These are phyloP conservation scores for Zymoseptoria crescenta DNA, from an alignment of 2,329 filamentous ascomycete genomes.

Conservation along the genomic window DNA sequence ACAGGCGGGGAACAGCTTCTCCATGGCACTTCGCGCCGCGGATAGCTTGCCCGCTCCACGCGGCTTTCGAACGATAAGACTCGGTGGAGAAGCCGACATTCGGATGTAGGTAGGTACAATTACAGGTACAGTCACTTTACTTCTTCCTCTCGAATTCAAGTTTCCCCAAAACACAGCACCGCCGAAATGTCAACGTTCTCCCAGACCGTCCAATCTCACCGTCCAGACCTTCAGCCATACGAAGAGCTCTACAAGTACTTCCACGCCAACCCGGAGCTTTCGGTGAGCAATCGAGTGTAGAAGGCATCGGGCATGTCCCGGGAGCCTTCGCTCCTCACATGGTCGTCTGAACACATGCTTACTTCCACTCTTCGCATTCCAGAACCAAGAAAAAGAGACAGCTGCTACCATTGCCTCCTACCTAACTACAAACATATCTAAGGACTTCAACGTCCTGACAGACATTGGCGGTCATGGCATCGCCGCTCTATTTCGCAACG, in stretches of 20 bases:
- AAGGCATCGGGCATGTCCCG: too few relatives aligned
- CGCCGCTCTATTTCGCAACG: conserved; percentile 50
- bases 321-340: too few relatives aligned
- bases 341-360: too few relatives aligned
- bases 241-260: conserved; percentile 52
- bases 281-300: too few relatives aligned
- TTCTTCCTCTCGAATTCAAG: background rate
- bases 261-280: conserved; percentile 51
- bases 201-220: conserved; percentile 24
- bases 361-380: too few relatives aligned
- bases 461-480: conserved; percentile 54
- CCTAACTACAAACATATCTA: conserved; percentile 28
- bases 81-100: background rate
- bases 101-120: background rate
- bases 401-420: conserved; percentile 40
- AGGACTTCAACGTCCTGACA: conserved; percentile 39
- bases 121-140: conserved; percentile 5
- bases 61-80: background rate
- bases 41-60: background rate
- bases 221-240: conserved; percentile 39
- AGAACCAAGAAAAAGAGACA: conserved; percentile 50
- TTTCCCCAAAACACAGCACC: background rate
- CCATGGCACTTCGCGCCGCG: background rate
- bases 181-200: conserved; percentile 19
- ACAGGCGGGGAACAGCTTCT: background rate